Evolutionary conservation across 441 rosid genomes (phyloP).

Genomic region (Kokia cookei): DNA sequence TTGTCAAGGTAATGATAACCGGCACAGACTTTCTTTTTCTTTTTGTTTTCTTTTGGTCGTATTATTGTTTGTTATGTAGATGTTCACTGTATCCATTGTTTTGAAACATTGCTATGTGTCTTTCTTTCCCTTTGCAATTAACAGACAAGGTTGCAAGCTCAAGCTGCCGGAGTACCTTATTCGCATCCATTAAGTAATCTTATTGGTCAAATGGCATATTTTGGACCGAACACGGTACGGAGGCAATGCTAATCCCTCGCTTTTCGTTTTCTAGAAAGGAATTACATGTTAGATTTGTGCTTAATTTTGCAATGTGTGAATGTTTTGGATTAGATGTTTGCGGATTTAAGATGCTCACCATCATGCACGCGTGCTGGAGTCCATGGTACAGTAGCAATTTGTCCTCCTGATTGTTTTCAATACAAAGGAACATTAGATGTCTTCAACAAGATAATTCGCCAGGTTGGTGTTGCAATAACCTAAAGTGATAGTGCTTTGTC

Average conservation of each 20-base stretch:
- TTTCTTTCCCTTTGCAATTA: background rate
- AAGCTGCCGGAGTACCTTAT: conserved; percentile 89
- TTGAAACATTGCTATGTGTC: background rate
- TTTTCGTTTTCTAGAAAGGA: background rate
- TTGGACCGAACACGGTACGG: conserved; percentile 85
- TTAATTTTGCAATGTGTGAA: background rate
- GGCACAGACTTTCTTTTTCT: too few species aligned
- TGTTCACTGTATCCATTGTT: background rate
- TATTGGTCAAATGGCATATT: conserved; percentile 73
- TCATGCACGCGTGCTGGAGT: conserved; percentile 94
- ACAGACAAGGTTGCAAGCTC: conserved; percentile 95
- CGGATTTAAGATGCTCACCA: conserved; percentile 91
- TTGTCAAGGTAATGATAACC: conserved; percentile 45
- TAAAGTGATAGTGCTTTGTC: background rate
- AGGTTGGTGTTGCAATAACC: conserved; percentile 40
- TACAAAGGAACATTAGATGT: conserved; percentile 95
- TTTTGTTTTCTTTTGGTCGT: background rate
- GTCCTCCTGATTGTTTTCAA: conserved; percentile 98
- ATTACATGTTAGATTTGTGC: background rate
- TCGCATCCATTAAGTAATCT: conserved; percentile 84
- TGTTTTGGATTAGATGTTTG: conserved; percentile 64
- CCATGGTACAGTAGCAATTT: conserved; percentile 90
- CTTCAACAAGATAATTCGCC: conserved; percentile 80
- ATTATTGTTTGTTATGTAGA: background rate
- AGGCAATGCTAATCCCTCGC: background rate